Conservation (phyloP, 345 rosid species). For the Euphorbia peplus region DNA sequence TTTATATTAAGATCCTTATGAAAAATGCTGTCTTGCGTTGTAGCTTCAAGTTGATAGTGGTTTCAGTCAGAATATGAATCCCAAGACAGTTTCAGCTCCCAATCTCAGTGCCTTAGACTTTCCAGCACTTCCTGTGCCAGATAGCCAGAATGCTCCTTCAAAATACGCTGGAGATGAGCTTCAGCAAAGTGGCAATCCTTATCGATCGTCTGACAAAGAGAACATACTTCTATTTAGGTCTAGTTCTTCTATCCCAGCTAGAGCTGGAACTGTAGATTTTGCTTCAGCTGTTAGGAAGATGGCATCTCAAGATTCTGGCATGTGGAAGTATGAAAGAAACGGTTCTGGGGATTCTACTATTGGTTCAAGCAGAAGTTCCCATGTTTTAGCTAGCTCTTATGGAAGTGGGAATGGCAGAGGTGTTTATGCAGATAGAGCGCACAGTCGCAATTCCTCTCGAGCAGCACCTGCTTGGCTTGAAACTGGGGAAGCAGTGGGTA, state of each 20-base stretch:
- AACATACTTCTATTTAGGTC: slow-evolving; percentile 71
- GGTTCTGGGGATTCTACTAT: slow-evolving; percentile 65
- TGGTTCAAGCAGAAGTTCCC: slow-evolving; percentile 82
- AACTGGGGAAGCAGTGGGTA: slow-evolving; percentile 99
- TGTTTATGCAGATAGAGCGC: slow-evolving; percentile 61
- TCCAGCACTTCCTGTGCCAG: slow-evolving; percentile 67
- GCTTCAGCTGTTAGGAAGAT: slow-evolving; percentile 92
- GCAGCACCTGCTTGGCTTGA: slow-evolving; percentile 92
- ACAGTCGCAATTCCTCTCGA: slow-evolving; percentile 59
- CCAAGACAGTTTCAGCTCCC: slow-evolving; percentile 68
- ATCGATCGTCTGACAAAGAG: slow-evolving; percentile 65
- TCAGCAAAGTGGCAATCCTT: slow-evolving; percentile 57
- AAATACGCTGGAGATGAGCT: slow-evolving; percentile 69
- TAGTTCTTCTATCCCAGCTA: slow-evolving; percentile 46
- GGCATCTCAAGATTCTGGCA: slow-evolving; percentile 74
- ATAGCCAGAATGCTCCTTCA: slow-evolving; percentile 51
- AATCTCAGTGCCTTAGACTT: slow-evolving; percentile 76
- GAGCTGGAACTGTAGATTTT: slow-evolving; percentile 73
- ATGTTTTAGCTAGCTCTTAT: slow-evolving; percentile 50
- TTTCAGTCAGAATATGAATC: slow-evolving; percentile 61
- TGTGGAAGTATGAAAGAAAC: slow-evolving; percentile 83
- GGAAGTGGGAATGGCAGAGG: slow-evolving; percentile 63
- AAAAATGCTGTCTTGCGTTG: slow-evolving; percentile 28
- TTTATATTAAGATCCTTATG: slow-evolving; percentile 9
- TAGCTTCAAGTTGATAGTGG: slow-evolving; percentile 94